A percentile compares a stretch with the other conserved stretches of the same genome.
Conservation (phyloP, 352 stramenopile species). For the Globisporangium okanoganense region DNA sequence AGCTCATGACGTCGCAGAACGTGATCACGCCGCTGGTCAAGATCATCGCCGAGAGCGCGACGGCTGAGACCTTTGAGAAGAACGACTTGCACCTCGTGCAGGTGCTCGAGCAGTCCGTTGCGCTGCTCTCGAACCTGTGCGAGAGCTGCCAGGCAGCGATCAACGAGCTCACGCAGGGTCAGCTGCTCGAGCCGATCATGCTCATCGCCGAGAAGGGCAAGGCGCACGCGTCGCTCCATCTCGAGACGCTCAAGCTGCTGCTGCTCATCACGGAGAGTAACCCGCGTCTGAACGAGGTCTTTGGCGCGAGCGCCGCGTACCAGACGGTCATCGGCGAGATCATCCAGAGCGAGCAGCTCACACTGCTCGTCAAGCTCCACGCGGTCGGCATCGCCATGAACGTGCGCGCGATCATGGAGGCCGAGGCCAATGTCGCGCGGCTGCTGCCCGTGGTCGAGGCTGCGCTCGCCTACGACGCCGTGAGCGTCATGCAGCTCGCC, state of each 20-base stretch:
- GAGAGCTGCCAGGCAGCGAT: slow-evolving; percentile 80
- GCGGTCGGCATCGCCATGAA: slow-evolving; percentile 81
- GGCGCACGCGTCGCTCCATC: slow-evolving; percentile 45
- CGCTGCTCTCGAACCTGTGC: slow-evolving; percentile 76
- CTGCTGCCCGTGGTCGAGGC: slow-evolving; percentile 66
- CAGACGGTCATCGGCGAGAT: slow-evolving; percentile 64
- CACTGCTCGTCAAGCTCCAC: slow-evolving; percentile 45
- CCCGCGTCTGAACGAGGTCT: slow-evolving; percentile 64
- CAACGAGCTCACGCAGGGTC: slow-evolving; percentile 74
- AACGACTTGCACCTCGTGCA: slow-evolving; percentile 66
- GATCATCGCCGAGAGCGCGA: slow-evolving; percentile 60
- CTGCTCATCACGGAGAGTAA: slow-evolving; percentile 83
- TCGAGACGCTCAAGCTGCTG: slow-evolving; percentile 81
- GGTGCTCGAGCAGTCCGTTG: slow-evolving; percentile 78
- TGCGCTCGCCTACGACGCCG: slow-evolving; percentile 76
- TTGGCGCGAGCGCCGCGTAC: slow-evolving; percentile 54
- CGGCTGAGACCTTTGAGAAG: slow-evolving; percentile 42
- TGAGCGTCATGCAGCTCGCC: slow-evolving; percentile 69
- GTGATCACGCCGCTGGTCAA: slow-evolving; percentile 76
- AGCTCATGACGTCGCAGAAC: slow-evolving; percentile 74
- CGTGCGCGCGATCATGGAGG: slow-evolving; percentile 66
- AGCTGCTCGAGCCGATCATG: slow-evolving; percentile 74
- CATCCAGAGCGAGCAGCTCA: slow-evolving; percentile 51
- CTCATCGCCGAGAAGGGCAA: slow-evolving; percentile 55
- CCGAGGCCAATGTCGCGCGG: slow-evolving; percentile 60